Percentiles rank a stretch among this genome's conserved stretches.
phyloP scores from a whole-genome alignment of 352 stramenopile species.

The Phytopythium helicoides region DNA sequence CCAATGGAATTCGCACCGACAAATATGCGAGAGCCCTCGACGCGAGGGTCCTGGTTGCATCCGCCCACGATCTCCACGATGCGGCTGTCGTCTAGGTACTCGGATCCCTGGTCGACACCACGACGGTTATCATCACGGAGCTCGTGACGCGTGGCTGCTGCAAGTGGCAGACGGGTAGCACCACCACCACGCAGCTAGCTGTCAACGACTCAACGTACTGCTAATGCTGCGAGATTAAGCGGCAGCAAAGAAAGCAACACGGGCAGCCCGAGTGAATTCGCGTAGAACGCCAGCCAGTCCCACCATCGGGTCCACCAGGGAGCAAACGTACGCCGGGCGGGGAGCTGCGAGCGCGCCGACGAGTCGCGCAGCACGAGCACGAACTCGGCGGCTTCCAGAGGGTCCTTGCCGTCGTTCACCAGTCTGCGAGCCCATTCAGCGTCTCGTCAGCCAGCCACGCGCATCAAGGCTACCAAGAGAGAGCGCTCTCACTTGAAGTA shows the following conservation, averaged over 20 bases:
- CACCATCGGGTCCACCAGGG: not conserved
- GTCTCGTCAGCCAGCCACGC: too few species aligned
- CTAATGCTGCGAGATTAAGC: too few species aligned
- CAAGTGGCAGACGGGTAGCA: too few species aligned
- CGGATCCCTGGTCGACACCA: conserved; percentile 6
- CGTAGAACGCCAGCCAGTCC: not conserved
- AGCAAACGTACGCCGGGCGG: conserved; percentile 17
- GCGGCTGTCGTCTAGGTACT: conserved; percentile 19
- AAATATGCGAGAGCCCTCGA: conserved; percentile 45
- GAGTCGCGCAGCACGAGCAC: conserved; percentile 68
- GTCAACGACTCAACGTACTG: too few species aligned
- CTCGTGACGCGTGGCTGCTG: not conserved
- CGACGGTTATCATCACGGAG: not conserved
- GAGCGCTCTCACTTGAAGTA: conserved; percentile 47
- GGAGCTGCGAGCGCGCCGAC: conserved; percentile 33
- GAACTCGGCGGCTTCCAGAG: conserved; percentile 43
- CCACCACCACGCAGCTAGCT: too few species aligned
- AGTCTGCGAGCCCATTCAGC: conserved; percentile 23
- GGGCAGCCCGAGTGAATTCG: too few species aligned
- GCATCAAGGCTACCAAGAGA: too few species aligned
- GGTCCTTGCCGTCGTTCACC: conserved; percentile 55
- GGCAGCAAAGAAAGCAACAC: not conserved
- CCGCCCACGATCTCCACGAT: conserved; percentile 62
- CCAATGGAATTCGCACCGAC: conserved; percentile 30
- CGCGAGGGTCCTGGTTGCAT: conserved; percentile 37